These are phyloP conservation scores for Thermoascus crustaceus DNA, from an alignment of 2,329 filamentous ascomycete genomes.

Conservation along the genomic window DNA sequence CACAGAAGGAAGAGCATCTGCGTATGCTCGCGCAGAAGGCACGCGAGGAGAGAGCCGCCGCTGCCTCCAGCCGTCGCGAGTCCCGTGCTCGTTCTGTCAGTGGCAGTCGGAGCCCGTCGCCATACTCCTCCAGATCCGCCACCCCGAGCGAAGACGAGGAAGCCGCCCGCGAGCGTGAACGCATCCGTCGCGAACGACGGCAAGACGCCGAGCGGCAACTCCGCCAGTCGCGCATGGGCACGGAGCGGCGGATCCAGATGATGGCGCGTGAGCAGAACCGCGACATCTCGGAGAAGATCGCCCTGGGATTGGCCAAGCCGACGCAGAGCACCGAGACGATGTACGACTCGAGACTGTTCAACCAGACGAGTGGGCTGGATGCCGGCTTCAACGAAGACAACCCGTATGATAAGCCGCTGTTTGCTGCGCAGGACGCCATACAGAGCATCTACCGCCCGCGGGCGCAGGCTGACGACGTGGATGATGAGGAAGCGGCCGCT, in stretches of 20 bases:
- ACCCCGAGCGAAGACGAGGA: constrained; percentile 56
- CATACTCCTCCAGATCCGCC: constrained; percentile 37
- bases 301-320: constrained; percentile 86
- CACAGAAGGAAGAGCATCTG: constrained; percentile 85
- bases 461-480: constrained; percentile 62
- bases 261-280: constrained; percentile 93
- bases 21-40: constrained; percentile 84
- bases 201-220: constrained; percentile 82
- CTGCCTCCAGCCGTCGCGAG: constrained; percentile 42
- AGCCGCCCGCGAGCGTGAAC: constrained; percentile 66
- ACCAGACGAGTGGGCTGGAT: constrained; percentile 84
- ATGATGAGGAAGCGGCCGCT: constrained; percentile 70
- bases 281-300: constrained; percentile 95
- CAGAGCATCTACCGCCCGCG: constrained; percentile 86
- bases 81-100: constrained; percentile 40
- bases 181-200: constrained; percentile 65
- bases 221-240: constrained; percentile 89
- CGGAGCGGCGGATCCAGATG: constrained; percentile 82
- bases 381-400: constrained; percentile 96
- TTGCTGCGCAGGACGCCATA: constrained; percentile 90
- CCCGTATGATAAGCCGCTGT: constrained; percentile 91
- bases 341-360: constrained; percentile 95
- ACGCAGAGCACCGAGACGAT: constrained; percentile 87
- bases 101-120: constrained; percentile 34
- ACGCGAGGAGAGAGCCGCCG: constrained; percentile 64